Evolutionary conservation across 129 eudicot species (phyloP).

Genomic region (sunflower (Helianthus annuus)): DNA sequence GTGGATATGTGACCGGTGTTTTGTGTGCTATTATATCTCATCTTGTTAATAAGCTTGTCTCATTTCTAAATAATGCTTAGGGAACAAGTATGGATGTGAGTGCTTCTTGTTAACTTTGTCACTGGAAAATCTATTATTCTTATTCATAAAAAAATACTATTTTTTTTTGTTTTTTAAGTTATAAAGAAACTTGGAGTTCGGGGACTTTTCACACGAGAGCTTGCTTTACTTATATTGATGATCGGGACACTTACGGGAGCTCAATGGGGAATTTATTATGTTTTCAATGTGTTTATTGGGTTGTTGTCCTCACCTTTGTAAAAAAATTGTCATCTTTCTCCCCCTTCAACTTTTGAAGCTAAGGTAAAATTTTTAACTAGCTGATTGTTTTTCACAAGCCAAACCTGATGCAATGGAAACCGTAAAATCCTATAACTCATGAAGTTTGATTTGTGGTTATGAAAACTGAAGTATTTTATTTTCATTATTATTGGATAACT

Average conservation of each 20-base stretch:
- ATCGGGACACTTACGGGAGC: slow-evolving; percentile 56
- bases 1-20: slow-evolving; percentile 93
- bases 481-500: slow-evolving; percentile 10
- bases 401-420: background rate
- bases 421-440: too few species aligned
- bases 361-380: background rate
- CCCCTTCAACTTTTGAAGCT: background rate
- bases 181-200: slow-evolving; percentile 50
- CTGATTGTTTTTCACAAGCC: slow-evolving; percentile 50
- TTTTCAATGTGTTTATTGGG: slow-evolving; percentile 54
- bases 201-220: slow-evolving; percentile 53
- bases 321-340: background rate
- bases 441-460: background rate
- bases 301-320: slow-evolving; percentile 18
- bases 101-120: slow-evolving; percentile 4
- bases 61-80: slow-evolving; percentile 40
- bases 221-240: slow-evolving; percentile 52
- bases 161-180: slow-evolving; percentile 25
- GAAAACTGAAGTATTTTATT: slow-evolving; percentile 6
- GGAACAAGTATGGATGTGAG: slow-evolving; percentile 65
- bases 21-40: slow-evolving; percentile 22
- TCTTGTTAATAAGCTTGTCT: slow-evolving; percentile 25
- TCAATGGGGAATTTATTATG: slow-evolving; percentile 53
- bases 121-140: background rate
- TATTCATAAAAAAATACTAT: background rate